Evolutionary conservation across 2,329 filamentous ascomycete species (phyloP), one percentile per base, ranked within the genome.

Genomic region (Fusarium sp.): DNA sequence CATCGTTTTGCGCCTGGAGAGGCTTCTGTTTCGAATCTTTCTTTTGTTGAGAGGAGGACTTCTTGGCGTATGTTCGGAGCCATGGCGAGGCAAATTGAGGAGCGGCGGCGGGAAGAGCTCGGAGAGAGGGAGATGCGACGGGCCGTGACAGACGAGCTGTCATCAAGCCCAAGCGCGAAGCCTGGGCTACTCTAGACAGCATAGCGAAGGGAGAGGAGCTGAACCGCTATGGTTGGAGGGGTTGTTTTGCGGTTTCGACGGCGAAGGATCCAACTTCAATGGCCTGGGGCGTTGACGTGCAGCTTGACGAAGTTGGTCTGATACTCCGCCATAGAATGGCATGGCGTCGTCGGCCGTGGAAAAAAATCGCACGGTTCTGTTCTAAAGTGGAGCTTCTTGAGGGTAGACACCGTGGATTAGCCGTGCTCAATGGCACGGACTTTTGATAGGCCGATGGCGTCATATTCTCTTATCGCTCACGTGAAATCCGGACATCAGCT

Each of bases 101-200:
- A 56, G 75, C 56, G 13, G 65, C 60, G 13, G 73, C 49, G 39
- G 78, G 75, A 61, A 75, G 79, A 42, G 70, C 67, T 72, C 79
- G 77, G 26, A 80, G 59, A 39, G 72, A 39, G 18, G 78, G 75
- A 36, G 76, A 64, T 60, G 75, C 71, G 60, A 75, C 74, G 35
- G 77, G 76, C 56, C 74, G 75, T 54, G 80, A 74, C 49, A 79
- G 69, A 52, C 77, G 79, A 61, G 78, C 75, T 54, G 79, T 75
- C 67, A 76, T 74, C 76, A 79, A 75, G 75, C 79, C 81, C 76
- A 82, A 75, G 73, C 80, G 76, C 66, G 81, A 77, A 65, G 79
- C 79, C 70, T 78, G 78, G 73, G 78, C 80, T 74, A 80, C 73
- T 79, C 79, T 74, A 35, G 80, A 81, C 78, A 86, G 70, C 73